These are phyloP conservation scores for Berberis vulgaris DNA, from an alignment of 164 flowering plant genomes.

Conservation along the genomic window DNA sequence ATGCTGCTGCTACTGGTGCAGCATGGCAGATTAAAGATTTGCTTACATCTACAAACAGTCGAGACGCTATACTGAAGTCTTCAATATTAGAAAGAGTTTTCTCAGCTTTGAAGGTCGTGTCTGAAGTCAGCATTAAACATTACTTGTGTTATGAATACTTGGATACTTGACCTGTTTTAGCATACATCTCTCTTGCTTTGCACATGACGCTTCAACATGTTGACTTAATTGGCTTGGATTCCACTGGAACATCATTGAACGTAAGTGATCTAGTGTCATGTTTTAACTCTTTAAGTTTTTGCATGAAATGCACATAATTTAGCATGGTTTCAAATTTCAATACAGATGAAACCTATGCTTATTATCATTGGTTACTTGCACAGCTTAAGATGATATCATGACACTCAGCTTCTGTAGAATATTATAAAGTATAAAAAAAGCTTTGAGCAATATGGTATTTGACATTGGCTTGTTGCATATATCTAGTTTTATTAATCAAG, in stretches of 20 bases:
- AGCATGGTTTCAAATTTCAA: no score
- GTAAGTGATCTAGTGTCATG: conserved; percentile 23
- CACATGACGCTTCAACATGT: conserved; percentile 39
- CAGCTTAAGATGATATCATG: no score
- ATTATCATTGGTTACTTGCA: no score
- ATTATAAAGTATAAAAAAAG: no score
- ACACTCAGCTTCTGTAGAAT: no score
- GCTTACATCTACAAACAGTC: conserved; percentile 38
- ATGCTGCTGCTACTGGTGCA: conserved; percentile 44
- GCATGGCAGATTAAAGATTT: conserved; percentile 91
- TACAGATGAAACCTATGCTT: no score
- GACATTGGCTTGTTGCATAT: no score
- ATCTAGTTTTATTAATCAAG: no score
- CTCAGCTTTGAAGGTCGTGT: conserved; percentile 49
- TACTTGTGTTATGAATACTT: conserved; percentile 37
- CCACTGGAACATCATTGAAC: conserved; percentile 16
- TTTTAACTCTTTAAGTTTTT: background rate
- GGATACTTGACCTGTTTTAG: conserved; percentile 46
- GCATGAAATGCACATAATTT: no score
- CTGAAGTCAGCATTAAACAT: conserved; percentile 59
- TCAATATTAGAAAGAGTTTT: conserved; percentile 31
- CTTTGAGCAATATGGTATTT: no score
- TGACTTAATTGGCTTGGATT: conserved; percentile 6
- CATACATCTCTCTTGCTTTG: conserved; percentile 65
- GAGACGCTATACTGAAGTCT: conserved; percentile 44